Conservation (phyloP, 1,284 basidiomycete genomes). For the Ceratobasidium sp. region DNA sequence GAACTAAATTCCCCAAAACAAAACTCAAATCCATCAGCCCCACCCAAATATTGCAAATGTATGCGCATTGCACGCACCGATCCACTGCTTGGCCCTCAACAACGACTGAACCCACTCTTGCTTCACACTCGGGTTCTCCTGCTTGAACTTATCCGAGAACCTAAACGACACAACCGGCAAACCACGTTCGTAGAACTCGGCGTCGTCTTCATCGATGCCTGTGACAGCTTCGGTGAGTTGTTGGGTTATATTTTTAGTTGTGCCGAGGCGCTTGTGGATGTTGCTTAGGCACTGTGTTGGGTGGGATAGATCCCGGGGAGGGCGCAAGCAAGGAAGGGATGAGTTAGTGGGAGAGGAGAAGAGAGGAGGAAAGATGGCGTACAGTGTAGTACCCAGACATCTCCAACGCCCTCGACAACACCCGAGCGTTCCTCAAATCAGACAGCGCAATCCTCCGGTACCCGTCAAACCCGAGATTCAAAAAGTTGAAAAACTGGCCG, state of each 20-base stretch:
- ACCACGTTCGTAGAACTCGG: conserved; percentile 77
- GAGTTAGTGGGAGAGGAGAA: no score
- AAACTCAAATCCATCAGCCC: no score
- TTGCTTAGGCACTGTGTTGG: conserved; percentile 75
- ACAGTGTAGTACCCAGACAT: conserved; percentile 77
- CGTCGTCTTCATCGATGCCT: conserved; percentile 64
- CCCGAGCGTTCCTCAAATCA: conserved; percentile 86
- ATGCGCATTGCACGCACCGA: conserved; percentile 49
- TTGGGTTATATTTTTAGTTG: conserved; percentile 51
- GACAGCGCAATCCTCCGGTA: conserved; percentile 71
- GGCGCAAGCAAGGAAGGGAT: no score
- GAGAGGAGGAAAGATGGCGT: no score
- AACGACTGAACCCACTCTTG: conserved; percentile 92
- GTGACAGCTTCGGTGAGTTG: conserved; percentile 58
- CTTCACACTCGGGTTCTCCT: conserved; percentile 78
- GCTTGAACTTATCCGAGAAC: conserved; percentile 83
- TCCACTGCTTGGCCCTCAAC: conserved; percentile 82
- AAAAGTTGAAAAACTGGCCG: conserved; percentile 83
- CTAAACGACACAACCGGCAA: conserved; percentile 92
- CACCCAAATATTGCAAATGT: no score
- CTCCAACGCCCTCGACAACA: conserved; percentile 89
- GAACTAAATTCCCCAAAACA: conserved; percentile 61
- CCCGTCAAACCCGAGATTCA: conserved; percentile 75
- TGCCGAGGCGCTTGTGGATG: conserved; percentile 67
- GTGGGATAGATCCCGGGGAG: no score